Conservation (phyloP, 768 basidiomycete genomes). For the Pleurotus salmoneostramineus region DNA sequence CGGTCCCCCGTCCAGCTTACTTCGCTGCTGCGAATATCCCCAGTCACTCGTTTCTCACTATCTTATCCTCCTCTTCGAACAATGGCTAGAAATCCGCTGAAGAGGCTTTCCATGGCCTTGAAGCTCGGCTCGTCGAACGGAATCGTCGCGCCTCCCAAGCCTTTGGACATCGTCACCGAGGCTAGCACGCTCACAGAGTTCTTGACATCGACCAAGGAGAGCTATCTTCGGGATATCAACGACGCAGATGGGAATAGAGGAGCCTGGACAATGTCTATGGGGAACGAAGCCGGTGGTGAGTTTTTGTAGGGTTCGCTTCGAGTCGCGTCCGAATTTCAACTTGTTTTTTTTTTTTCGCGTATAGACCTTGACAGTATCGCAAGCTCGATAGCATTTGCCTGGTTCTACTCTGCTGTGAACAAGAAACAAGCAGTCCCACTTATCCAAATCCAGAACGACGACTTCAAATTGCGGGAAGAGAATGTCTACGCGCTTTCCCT, state of each 20-base stretch:
- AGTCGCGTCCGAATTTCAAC: not conserved
- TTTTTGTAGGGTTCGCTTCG: not conserved
- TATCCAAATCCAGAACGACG: constrained; percentile 60
- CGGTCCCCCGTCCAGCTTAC: not conserved
- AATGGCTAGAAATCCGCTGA: constrained; percentile 12
- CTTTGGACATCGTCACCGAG: not conserved
- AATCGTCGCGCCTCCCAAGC: not conserved
- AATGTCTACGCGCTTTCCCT: constrained; percentile 74
- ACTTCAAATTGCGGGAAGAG: constrained; percentile 81
- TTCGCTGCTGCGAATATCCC: not conserved
- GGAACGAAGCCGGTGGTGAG: constrained; percentile 95
- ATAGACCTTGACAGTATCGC: constrained; percentile 90
- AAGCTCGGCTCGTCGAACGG: constrained; percentile 20
- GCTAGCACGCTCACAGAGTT: constrained; percentile 28
- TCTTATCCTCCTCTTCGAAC: not conserved
- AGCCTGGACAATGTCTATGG: constrained; percentile 87
- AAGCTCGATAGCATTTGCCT: constrained; percentile 81
- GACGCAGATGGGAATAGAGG: constrained; percentile 34
- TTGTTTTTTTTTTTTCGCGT: not conserved
- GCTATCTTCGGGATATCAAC: constrained; percentile 56
- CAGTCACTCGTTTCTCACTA: not conserved
- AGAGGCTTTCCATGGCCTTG: constrained; percentile 33
- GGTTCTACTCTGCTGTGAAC: constrained; percentile 58
- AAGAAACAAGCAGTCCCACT: constrained; percentile 66
- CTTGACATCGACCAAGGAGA: constrained; percentile 45